Evolutionary conservation across 345 rosid species (phyloP).

Genomic region (Viola odorata): DNA sequence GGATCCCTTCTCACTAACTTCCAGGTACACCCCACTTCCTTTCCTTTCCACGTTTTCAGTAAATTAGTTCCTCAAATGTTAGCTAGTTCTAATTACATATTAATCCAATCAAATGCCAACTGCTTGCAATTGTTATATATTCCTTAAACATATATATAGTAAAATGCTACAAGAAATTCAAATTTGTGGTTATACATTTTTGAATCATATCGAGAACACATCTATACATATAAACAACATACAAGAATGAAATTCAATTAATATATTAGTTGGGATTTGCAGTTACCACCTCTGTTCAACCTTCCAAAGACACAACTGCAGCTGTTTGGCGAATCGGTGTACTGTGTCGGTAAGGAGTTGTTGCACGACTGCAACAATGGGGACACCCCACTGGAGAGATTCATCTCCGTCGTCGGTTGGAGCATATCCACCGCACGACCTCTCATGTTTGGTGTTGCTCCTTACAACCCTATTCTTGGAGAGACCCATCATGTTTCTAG

Average conservation of each 20-base stretch:
- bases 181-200: too few relatives aligned
- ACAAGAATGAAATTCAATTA: too few relatives aligned
- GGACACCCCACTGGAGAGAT: conserved; percentile 49
- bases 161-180: too few relatives aligned
- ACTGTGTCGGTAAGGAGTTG: conserved; percentile 39
- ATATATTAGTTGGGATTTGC: conserved; percentile 6
- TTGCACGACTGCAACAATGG: conserved; percentile 37
- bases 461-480: conserved; percentile 80
- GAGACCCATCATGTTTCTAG: conserved; percentile 87
- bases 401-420: conserved; percentile 59
- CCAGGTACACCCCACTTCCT: conserved; percentile 31
- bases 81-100: too few relatives aligned
- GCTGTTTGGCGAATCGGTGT: conserved; percentile 59
- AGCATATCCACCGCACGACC: conserved; percentile 59
- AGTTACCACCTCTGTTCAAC: conserved; percentile 75
- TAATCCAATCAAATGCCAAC: too few relatives aligned
- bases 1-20: conserved; percentile 60
- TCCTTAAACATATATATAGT: not conserved
- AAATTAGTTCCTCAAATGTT: not conserved
- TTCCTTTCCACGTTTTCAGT: not conserved
- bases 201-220: too few relatives aligned
- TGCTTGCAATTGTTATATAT: too few relatives aligned
- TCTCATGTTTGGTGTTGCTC: conserved; percentile 54
- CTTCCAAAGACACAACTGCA: conserved; percentile 84
- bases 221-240: too few relatives aligned